A percentile compares a stretch with the other conserved stretches of the same genome.
Evolutionary conservation across 352 stramenopile species (phyloP).

Genomic region (Phytophthora kernoviae): DNA sequence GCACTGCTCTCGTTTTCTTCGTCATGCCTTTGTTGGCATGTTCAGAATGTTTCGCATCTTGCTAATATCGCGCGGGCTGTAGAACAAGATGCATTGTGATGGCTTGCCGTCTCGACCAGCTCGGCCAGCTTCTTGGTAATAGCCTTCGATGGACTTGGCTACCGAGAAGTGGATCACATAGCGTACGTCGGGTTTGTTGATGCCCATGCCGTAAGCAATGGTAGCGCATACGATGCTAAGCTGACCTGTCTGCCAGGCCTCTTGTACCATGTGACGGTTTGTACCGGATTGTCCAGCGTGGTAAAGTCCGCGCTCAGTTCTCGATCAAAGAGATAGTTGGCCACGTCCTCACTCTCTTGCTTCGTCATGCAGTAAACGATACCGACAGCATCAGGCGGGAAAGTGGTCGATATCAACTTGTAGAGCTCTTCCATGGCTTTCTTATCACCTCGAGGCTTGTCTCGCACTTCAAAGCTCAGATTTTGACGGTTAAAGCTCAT

Average conservation of each 20-base stretch:
- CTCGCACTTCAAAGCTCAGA: conserved; percentile 90
- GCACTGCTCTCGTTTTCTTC: conserved; percentile 64
- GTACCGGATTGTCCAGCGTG: conserved; percentile 87
- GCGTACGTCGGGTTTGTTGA: conserved; percentile 95
- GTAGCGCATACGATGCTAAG: conserved; percentile 94
- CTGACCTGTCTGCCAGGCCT: conserved; percentile 75
- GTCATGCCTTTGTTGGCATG: conserved; percentile 84
- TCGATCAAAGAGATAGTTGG: conserved; percentile 85
- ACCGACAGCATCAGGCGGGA: conserved; percentile 54
- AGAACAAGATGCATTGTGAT: conserved; percentile 93
- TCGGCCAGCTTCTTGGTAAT: conserved; percentile 98
- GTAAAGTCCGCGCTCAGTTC: conserved; percentile 91
- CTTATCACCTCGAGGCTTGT: conserved; percentile 57
- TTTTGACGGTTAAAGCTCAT: conserved; percentile 95
- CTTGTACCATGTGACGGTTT: conserved; percentile 80
- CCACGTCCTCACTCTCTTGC: conserved; percentile 93
- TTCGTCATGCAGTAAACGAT: conserved; percentile 97
- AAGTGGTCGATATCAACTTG: conserved; percentile 59
- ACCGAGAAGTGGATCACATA: conserved; percentile 94
- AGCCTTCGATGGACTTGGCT: conserved; percentile 95
- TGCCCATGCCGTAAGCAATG: conserved; percentile 96
- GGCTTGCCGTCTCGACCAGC: conserved; percentile 95
- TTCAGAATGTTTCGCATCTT: conserved; percentile 84
- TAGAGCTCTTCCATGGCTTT: conserved; percentile 63
- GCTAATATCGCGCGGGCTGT: conserved; percentile 80